Evolutionary conservation across 2,329 filamentous ascomycete species (phyloP).

Genomic region (Pseudocercospora cruenta): DNA sequence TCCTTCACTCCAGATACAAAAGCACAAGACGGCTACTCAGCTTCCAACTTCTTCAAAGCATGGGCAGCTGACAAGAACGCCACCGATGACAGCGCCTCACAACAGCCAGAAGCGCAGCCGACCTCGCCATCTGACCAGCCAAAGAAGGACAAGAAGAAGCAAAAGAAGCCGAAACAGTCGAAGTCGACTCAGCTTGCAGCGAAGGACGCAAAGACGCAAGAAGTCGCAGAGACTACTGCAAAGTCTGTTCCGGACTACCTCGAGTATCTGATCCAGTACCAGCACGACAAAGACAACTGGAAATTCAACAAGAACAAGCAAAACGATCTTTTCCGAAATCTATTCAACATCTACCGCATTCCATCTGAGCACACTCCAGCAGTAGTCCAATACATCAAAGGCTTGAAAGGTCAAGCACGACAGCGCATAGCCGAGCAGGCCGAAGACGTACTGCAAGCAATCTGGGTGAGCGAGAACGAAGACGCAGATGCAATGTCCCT

Average conservation of each 20-base stretch:
- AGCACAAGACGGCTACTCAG: constrained; percentile 58
- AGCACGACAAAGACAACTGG: constrained; percentile 72
- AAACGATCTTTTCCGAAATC: constrained; percentile 79
- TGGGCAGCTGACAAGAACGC: constrained; percentile 43
- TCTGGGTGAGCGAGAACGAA: constrained; percentile 20
- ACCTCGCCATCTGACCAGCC: constrained; percentile 10
- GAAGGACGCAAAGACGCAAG: not conserved
- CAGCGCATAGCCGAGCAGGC: constrained; percentile 21
- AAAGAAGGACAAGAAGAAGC: constrained; percentile 39
- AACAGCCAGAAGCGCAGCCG: constrained; percentile 21
- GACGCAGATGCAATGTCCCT: constrained; percentile 21
- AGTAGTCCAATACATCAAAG: constrained; percentile 76
- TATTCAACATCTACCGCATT: constrained; percentile 22
- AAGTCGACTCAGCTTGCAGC: constrained; percentile 5
- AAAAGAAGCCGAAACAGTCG: constrained; percentile 22
- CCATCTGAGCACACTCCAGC: constrained; percentile 69
- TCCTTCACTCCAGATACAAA: constrained; percentile 68
- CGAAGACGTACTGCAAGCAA: constrained; percentile 19
- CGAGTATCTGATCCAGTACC: constrained; percentile 76
- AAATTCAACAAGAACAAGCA: constrained; percentile 97
- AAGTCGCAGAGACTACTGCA: not conserved
- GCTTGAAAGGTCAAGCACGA: constrained; percentile 68
- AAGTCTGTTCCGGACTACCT: constrained; percentile 61
- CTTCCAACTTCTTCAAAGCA: constrained; percentile 55
- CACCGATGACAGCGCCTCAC: constrained; percentile 29